Evolutionary conservation across 352 stramenopile genomes (phyloP).

Genomic region (Globisporangium carolinianum): DNA sequence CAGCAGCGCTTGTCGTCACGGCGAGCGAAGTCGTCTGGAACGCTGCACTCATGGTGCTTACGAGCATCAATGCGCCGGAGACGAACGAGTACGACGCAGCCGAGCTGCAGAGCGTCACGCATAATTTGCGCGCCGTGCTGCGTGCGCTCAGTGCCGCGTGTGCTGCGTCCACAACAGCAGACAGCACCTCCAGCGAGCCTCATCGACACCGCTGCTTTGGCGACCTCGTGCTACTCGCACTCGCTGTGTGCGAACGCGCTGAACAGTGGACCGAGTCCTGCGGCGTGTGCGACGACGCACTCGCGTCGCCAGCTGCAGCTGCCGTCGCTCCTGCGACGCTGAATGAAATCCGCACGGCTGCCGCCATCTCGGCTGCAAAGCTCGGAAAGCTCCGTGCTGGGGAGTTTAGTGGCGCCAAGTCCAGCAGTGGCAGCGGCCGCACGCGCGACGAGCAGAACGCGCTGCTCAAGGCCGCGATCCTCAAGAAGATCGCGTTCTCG

Average conservation of each 20-base stretch:
- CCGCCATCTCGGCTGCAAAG: constrained; percentile 53
- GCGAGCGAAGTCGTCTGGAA: constrained; percentile 81
- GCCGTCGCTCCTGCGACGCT: constrained; percentile 17
- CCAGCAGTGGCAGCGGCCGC: constrained; percentile 1
- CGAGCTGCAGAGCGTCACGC: constrained; percentile 18
- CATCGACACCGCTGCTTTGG: constrained; percentile 19
- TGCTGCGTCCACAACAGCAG: background rate
- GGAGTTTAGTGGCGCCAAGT: constrained; percentile 4
- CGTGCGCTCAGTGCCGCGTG: constrained; percentile 10
- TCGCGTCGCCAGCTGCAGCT: constrained; percentile 10
- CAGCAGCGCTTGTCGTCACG: constrained; percentile 26
- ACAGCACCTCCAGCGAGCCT: constrained; percentile 9
- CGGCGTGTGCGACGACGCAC: constrained; percentile 27
- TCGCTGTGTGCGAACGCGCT: constrained; percentile 42
- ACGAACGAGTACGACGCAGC: constrained; percentile 13
- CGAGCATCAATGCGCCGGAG: constrained; percentile 9
- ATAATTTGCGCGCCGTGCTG: constrained; percentile 18
- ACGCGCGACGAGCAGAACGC: constrained; percentile 34
- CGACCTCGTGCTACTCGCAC: constrained; percentile 47
- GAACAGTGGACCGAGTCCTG: constrained; percentile 35
- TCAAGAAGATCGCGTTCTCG: constrained; percentile 58
- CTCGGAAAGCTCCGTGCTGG: constrained; percentile 28
- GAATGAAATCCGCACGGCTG: constrained; percentile 46
- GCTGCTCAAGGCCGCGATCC: constrained; percentile 50
- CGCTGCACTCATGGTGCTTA: constrained; percentile 29